Conservation (phyloP, 805 yeast genomes). For the Pichia sporocuriosa region DNA sequence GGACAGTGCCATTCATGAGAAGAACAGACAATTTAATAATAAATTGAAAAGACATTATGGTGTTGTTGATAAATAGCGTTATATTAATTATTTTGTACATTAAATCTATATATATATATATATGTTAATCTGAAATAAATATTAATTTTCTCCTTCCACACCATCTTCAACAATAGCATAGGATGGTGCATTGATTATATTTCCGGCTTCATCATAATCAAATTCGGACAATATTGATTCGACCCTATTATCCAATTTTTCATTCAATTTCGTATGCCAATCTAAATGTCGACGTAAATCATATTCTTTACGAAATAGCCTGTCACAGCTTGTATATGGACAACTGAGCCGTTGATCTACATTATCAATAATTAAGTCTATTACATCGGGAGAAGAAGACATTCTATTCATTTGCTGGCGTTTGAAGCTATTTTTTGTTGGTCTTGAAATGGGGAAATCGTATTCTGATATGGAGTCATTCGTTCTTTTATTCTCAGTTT, state of each 20-base stretch:
- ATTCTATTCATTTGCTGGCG: conserved; percentile 32
- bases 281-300: conserved; percentile 44
- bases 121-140: too few relatives aligned
- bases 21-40: conserved; percentile 66
- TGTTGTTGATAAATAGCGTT: background rate
- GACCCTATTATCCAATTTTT: conserved; percentile 14
- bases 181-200: background rate
- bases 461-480: conserved; percentile 2
- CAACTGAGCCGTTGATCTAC: conserved; percentile 36
- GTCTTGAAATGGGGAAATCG: conserved; percentile 10
- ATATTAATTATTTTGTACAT: background rate
- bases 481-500: background rate
- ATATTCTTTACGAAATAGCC: conserved; percentile 44
- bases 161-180: too few relatives aligned
- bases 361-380: conserved; percentile 33
- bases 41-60: conserved; percentile 53
- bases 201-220: conserved; percentile 21
- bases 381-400: conserved; percentile 20
- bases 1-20: conserved; percentile 54
- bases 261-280: conserved; percentile 39
- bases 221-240: conserved; percentile 5
- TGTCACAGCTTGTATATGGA: conserved; percentile 42
- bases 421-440: conserved; percentile 32
- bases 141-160: too few relatives aligned
- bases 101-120: background rate